These are phyloP conservation scores for Sherardia arvensis DNA, from an alignment of 257 asterid genomes.

Conservation along the genomic window DNA sequence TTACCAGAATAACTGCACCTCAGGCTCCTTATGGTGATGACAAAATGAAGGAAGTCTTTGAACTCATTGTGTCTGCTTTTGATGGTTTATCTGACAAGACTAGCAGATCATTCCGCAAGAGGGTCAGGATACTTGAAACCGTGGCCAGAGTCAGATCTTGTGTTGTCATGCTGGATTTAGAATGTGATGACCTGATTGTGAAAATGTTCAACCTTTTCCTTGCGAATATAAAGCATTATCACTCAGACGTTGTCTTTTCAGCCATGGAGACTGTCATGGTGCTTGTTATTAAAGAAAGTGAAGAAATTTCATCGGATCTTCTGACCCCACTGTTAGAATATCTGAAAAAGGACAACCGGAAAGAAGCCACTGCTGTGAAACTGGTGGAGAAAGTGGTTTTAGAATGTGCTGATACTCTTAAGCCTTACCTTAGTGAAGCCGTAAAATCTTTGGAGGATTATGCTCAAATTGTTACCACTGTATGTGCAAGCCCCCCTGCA, in stretches of 20 bases:
- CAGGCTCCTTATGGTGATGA: constrained; percentile 96
- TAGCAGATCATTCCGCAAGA: constrained; percentile 69
- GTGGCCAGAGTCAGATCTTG: constrained; percentile 96
- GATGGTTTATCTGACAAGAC: constrained; percentile 56
- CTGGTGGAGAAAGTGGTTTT: constrained; percentile 65
- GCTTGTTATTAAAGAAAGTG: constrained; percentile 88
- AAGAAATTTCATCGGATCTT: constrained; percentile 65
- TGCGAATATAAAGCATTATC: constrained; percentile 65
- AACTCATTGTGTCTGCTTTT: constrained; percentile 78
- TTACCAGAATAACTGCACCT: constrained; percentile 96
- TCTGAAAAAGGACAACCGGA: constrained; percentile 64
- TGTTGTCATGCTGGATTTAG: constrained; percentile 93
- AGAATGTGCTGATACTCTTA: constrained; percentile 29
- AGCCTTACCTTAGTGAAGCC: constrained; percentile 24
- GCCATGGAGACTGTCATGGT: constrained; percentile 93
- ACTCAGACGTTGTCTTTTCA: constrained; percentile 41
- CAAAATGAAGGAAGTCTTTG: constrained; percentile 90
- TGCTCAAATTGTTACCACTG: constrained; percentile 42
- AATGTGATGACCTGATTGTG: constrained; percentile 73
- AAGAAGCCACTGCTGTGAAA: constrained; percentile 50
- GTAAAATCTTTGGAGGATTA: constrained; percentile 58
- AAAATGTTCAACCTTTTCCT: constrained; percentile 86
- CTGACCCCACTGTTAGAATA: constrained; percentile 57
- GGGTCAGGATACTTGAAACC: constrained; percentile 78
- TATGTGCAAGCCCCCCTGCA: constrained; percentile 34